Base-by-base conservation (phyloP, 2,329 filamentous ascomycete species). In the Trichoderma semiorbis region DNA sequence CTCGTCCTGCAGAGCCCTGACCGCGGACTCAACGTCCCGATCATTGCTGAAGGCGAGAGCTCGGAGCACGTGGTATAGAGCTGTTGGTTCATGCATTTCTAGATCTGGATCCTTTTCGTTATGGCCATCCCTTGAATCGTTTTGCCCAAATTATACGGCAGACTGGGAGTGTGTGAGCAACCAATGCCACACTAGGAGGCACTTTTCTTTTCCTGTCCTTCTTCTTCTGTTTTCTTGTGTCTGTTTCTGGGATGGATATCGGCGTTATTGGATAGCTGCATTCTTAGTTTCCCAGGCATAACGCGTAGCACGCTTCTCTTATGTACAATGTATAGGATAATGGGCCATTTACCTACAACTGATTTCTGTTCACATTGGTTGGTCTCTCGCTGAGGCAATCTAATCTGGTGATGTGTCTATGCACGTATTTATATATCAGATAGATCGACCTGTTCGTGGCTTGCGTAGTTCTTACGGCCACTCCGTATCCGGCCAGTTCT, bases 1-100 rank as follows among this genome's bases (percentile, higher is more conserved):
- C 85, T 99, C 65, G 94, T 99, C 6, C 84, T 98, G 75, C 95
- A 97, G 80, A 97, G 94, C 79, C 96, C 96, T 0, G 95, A 97
- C 77, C 88, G 96, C 43, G 95, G 95, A 2, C 84, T 98, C 67
- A 91, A 90, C 21, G 89, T 97, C 53, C 92, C 96, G 3, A 88
- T 99, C 71, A 93, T 99, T 76, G 95, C 94, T 0, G 91, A 93
- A 77, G 93, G 93, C 61, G 96, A 98, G 85, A 86, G 87, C 63
- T 86, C 92, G 0, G 94, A 97, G 83, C 90, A 88, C 34, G 91
- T 92, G 66, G 93, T 95, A 74, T 95, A 86, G 68, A 68, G 43
- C 26, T 36, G 58, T 32, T 53, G 63, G 39, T 47, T 64, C 11
- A 7, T 32, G 8, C 32, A 16, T 43, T 58, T 61, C 14, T 72